Base-by-base conservation (phyloP, 2,329 filamentous ascomycete species). In the Neonectria punicea region DNA sequence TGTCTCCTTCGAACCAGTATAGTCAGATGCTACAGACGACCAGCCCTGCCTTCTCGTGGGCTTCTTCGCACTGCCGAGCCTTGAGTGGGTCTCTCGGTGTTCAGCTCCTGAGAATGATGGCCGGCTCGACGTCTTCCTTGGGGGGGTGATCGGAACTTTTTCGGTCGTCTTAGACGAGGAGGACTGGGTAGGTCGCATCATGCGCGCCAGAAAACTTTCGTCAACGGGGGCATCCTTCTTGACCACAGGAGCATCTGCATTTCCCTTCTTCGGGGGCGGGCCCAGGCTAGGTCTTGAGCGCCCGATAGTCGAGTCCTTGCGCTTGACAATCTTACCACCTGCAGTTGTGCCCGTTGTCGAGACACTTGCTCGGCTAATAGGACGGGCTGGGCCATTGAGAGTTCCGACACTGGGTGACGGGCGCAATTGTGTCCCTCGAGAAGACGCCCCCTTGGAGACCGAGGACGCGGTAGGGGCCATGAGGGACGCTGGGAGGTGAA, bases 131-230 rank as follows among this genome's bases (percentile, higher is more conserved):
- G 73, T 65, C 68, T 81, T 86, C 61, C 81, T 80, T 0, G 86
- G 85, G 2, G 86, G 85, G 0, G 86, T 86, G 0, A 79, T 68
- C 2, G 83, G 79, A 1, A 76, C 76, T 79, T 92, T 93, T 5
- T 92, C 90, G 3, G 87, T 82, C 0, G 86, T 86, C 80, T 93
- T 93, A 67, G 84, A 89, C 9, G 90, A 85, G 5, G 90, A 93
- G 50, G 87, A 83, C 49, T 90, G 87, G 0, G 92, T 94, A 2
- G 92, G 92, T 44, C 92, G 84, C 88, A 91, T 94, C 92, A 94
- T 93, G 57, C 92, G 87, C n/a, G 91, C 91, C 28, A 94, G 80
- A 79, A 94, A 94, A 14, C 88, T 80, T 69, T 92, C 90, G 68
- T 93, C 90, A 1, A 91, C 83, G 18, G 86, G 85, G 51, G 82